Conservation (phyloP, 495 filamentous ascomycete species). For the Penicillium nucicola region DNA sequence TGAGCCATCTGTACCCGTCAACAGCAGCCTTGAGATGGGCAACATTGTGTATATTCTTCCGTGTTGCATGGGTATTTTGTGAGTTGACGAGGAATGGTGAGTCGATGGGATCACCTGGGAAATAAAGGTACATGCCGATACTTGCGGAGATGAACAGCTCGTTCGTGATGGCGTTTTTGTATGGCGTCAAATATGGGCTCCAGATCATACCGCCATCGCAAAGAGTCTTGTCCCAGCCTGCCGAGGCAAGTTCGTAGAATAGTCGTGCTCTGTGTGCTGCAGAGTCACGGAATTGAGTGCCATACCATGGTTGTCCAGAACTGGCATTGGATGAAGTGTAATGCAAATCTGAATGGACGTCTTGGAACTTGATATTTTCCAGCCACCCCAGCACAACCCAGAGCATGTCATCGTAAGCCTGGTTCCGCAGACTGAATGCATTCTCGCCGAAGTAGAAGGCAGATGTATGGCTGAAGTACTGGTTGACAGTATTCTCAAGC, state of each 20-base stretch:
- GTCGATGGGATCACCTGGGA: slow-evolving; percentile 71
- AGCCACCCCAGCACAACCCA: slow-evolving; percentile 97
- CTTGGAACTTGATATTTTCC: slow-evolving; percentile 73
- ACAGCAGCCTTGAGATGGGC: slow-evolving; percentile 68
- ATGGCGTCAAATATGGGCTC: slow-evolving; percentile 77
- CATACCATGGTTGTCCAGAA: slow-evolving; percentile 58
- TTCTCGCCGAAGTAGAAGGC: slow-evolving; percentile 88
- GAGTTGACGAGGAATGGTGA: slow-evolving; percentile 57
- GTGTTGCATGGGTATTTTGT: slow-evolving; percentile 7
- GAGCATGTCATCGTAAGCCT: slow-evolving; percentile 95
- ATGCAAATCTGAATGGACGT: slow-evolving; percentile 64
- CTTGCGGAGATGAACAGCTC: slow-evolving; percentile 83
- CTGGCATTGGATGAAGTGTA: slow-evolving; percentile 20
- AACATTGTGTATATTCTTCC: slow-evolving; percentile 53
- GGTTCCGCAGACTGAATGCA: slow-evolving; percentile 65
- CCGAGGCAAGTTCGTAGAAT: slow-evolving; percentile 79
- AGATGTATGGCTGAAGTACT: slow-evolving; percentile 73
- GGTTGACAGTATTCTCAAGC: slow-evolving; percentile 72
- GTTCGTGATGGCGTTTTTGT: slow-evolving; percentile 98
- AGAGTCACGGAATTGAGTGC: slow-evolving; percentile 66
- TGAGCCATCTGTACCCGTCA: slow-evolving; percentile 80
- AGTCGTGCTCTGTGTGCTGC: slow-evolving; percentile 85
- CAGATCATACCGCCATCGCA: slow-evolving; percentile 93
- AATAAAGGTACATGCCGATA: slow-evolving; percentile 87
- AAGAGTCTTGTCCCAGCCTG: slow-evolving; percentile 77